These are phyloP conservation scores for Stentor coeruleus DNA, from an alignment of 73 alveolate genomes.

Conservation along the genomic window DNA sequence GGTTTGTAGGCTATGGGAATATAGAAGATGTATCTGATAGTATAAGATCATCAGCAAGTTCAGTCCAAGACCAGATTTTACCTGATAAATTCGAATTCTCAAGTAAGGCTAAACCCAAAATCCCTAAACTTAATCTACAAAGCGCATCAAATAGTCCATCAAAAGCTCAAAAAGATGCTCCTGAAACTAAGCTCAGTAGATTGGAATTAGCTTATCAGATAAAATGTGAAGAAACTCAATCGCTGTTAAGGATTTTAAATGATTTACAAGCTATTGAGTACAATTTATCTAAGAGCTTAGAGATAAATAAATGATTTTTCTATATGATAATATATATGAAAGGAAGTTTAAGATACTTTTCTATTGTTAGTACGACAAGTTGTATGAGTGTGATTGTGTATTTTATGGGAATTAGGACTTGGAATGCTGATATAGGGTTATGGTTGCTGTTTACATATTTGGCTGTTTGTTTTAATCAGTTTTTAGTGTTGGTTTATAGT, in stretches of 20 bases:
- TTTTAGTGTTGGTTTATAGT: too few relatives aligned
- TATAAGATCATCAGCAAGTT: neutral
- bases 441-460: too few relatives aligned
- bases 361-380: too few relatives aligned
- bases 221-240: conserved; percentile 30
- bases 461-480: too few relatives aligned
- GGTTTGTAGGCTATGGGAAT: conserved; percentile 4
- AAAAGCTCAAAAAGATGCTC: neutral
- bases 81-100: conserved; percentile 10
- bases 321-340: too few relatives aligned
- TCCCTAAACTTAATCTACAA: conserved; percentile 2
- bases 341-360: too few relatives aligned
- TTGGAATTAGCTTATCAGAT: conserved; percentile 13
- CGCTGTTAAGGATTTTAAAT: conserved; percentile 33
- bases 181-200: neutral
- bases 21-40: neutral
- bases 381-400: too few relatives aligned
- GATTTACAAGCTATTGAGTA: conserved; percentile 21
- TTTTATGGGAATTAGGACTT: too few relatives aligned
- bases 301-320: too few relatives aligned
- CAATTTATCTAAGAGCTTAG: neutral
- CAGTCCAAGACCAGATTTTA: neutral
- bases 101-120: neutral
- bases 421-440: too few relatives aligned
- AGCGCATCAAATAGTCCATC: neutral